Evolutionary conservation across 768 basidiomycete species (phyloP).

Genomic region (Coprinellus micaceus): DNA sequence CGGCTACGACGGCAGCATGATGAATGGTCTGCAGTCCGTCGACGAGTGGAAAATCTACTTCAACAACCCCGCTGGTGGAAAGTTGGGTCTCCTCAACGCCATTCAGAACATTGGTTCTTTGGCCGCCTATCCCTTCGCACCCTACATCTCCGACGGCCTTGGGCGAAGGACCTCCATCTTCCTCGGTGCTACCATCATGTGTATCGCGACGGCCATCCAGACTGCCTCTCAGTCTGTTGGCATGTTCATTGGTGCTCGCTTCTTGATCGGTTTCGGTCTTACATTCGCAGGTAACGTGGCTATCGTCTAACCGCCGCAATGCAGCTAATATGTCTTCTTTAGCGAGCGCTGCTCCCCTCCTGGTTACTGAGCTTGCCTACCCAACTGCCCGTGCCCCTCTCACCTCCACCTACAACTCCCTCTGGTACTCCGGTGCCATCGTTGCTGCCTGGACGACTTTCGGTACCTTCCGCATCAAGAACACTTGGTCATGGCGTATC

Average conservation of each 20-base stretch:
- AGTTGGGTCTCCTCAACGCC: constrained; percentile 67
- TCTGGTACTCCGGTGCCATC: constrained; percentile 85
- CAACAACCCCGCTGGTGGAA: constrained; percentile 50
- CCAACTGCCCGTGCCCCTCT: constrained; percentile 77
- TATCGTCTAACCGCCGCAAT: not conserved
- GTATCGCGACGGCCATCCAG: constrained; percentile 62
- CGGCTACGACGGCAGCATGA: constrained; percentile 76
- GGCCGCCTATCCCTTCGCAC: constrained; percentile 65
- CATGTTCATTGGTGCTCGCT: constrained; percentile 82
- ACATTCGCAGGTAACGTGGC: constrained; percentile 58
- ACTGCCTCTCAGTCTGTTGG: constrained; percentile 66
- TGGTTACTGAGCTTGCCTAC: constrained; percentile 85
- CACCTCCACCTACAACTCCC: constrained; percentile 77
- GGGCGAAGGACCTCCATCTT: constrained; percentile 66
- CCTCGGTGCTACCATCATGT: constrained; percentile 70
- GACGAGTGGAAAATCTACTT: constrained; percentile 63
- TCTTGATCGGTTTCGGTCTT: constrained; percentile 74
- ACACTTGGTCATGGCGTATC: constrained; percentile 79
- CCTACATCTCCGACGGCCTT: constrained; percentile 67
- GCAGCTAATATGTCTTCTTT: constrained; percentile 11
- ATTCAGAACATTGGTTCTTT: constrained; percentile 76
- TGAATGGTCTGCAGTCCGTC: constrained; percentile 76
- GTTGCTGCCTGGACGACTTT: constrained; percentile 84
- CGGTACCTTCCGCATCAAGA: constrained; percentile 69
- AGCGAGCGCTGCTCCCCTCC: constrained; percentile 74